phyloP scores from a whole-genome alignment of 23 red algal species.

The Gracilaria gracilis region DNA sequence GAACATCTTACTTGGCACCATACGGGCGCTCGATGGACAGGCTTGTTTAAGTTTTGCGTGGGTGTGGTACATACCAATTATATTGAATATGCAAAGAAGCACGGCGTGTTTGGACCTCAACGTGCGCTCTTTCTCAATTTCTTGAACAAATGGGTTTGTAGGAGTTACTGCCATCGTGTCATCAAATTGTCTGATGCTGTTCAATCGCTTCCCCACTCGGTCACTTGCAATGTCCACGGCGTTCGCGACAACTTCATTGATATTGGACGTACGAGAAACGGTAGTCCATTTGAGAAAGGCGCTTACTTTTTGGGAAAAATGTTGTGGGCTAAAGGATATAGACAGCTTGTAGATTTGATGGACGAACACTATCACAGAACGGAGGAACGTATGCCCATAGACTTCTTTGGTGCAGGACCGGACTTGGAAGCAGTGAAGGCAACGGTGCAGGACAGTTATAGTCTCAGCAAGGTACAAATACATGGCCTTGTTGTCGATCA shows the following conservation, averaged over 20 bases:
- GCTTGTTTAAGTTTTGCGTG: conserved; percentile 68
- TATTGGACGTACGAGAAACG: conserved; percentile 47
- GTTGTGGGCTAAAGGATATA: conserved; percentile 84
- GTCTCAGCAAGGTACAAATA: conserved; percentile 57
- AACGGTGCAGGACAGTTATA: conserved; percentile 39
- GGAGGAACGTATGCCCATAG: conserved; percentile 68
- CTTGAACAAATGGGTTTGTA: conserved; percentile 82
- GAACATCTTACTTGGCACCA: conserved; percentile 88
- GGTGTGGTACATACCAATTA: conserved; percentile 86
- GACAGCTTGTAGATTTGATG: conserved; percentile 73
- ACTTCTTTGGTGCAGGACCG: conserved; percentile 80
- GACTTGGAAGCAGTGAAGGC: conserved; percentile 74
- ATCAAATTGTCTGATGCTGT: conserved; percentile 87
- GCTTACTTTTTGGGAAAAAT: conserved; percentile 85
- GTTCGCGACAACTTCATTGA: conserved; percentile 73
- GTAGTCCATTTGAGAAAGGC: conserved; percentile 57
- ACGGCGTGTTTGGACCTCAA: conserved; percentile 76
- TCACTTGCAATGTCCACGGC: conserved; percentile 80
- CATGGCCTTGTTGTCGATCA: conserved; percentile 79
- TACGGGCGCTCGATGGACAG: conserved; percentile 68
- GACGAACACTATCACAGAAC: conserved; percentile 72
- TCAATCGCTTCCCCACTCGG: conserved; percentile 66
- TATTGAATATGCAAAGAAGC: conserved; percentile 71
- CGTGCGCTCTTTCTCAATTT: conserved; percentile 68
- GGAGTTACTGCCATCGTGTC: conserved; percentile 74